Evolutionary conservation across 768 basidiomycete genomes (phyloP).

Genomic region (Mycena polygramma): DNA sequence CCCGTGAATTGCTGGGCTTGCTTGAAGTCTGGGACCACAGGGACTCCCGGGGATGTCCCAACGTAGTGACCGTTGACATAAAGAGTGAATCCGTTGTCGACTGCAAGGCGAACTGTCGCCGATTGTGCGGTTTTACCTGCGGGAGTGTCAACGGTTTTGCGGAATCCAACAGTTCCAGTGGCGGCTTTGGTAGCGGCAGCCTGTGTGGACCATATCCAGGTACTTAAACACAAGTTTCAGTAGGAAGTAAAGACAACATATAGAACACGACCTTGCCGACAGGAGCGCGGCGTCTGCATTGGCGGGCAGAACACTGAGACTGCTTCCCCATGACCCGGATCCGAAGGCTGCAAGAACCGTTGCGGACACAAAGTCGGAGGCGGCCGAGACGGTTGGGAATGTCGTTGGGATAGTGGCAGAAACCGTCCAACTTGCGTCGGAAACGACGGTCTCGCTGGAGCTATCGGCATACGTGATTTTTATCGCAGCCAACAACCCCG

Average conservation of each 20-base stretch:
- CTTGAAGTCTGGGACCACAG: not conserved
- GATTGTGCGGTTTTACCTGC: slow-evolving; percentile 22
- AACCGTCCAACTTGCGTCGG: slow-evolving; percentile 22
- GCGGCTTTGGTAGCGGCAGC: slow-evolving; percentile 11
- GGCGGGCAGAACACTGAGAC: not conserved
- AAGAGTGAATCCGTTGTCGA: slow-evolving; percentile 27
- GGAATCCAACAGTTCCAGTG: slow-evolving; percentile 28
- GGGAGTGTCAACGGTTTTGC: slow-evolving; percentile 27
- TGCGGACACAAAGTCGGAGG: slow-evolving; percentile 13
- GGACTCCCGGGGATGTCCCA: slow-evolving; percentile 4
- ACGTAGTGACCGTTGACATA: slow-evolving; percentile 25
- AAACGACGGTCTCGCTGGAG: slow-evolving; percentile 16
- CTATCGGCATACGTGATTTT: slow-evolving; percentile 26
- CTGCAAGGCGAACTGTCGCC: slow-evolving; percentile 15
- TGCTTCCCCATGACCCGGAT: slow-evolving; percentile 24
- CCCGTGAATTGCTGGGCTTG: slow-evolving; percentile 17
- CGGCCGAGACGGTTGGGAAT: slow-evolving; percentile 13
- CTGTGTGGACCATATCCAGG: slow-evolving; percentile 26
- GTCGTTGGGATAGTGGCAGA: slow-evolving; percentile 16
- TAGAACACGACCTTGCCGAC: slow-evolving; percentile 1
- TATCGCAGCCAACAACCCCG: slow-evolving; percentile 26
- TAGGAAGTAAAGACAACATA: no score
- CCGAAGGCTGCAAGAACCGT: slow-evolving; percentile 7
- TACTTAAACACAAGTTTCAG: no score
- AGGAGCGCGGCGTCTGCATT: slow-evolving; percentile 3